A percentile compares a stretch with the other conserved stretches of the same genome.
These are phyloP conservation scores for Ocimum tenuiflorum DNA, from an alignment of 257 asterid genomes.

Conservation along the genomic window DNA sequence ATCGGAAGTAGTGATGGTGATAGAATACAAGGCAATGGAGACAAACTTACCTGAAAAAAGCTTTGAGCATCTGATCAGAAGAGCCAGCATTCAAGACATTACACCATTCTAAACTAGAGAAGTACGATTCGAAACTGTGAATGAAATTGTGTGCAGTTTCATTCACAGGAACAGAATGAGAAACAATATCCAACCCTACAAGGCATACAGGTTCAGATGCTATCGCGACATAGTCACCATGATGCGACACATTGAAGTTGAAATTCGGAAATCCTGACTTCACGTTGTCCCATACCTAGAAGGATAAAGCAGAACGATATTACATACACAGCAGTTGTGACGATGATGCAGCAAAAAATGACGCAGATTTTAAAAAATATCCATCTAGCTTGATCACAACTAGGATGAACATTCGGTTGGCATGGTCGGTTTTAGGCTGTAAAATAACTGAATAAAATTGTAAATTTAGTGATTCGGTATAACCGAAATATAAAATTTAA, in stretches of 20 bases:
- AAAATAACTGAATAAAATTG: too few relatives aligned
- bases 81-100: conserved; percentile 42
- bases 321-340: background rate
- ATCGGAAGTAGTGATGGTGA: too few relatives aligned
- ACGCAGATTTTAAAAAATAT: background rate
- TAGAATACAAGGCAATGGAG: too few relatives aligned
- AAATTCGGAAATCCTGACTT: conserved; percentile 50
- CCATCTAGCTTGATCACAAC: too few relatives aligned
- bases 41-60: conserved; percentile 52
- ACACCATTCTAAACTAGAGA: conserved; percentile 70
- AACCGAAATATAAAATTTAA: too few relatives aligned
- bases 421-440: too few relatives aligned
- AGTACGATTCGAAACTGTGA: conserved; percentile 52
- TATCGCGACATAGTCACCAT: conserved; percentile 83
- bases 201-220: conserved; percentile 92
- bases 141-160: conserved; percentile 56
- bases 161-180: conserved; percentile 51
- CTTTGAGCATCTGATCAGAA: conserved; percentile 45
- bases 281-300: conserved; percentile 41
- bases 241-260: conserved; percentile 82
- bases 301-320: background rate
- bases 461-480: too few relatives aligned
- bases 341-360: background rate
- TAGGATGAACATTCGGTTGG: too few relatives aligned
- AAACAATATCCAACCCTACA: conserved; percentile 77